Base-by-base conservation (phyloP, 1,284 basidiomycete genomes). In the Pholiota adiposa region DNA sequence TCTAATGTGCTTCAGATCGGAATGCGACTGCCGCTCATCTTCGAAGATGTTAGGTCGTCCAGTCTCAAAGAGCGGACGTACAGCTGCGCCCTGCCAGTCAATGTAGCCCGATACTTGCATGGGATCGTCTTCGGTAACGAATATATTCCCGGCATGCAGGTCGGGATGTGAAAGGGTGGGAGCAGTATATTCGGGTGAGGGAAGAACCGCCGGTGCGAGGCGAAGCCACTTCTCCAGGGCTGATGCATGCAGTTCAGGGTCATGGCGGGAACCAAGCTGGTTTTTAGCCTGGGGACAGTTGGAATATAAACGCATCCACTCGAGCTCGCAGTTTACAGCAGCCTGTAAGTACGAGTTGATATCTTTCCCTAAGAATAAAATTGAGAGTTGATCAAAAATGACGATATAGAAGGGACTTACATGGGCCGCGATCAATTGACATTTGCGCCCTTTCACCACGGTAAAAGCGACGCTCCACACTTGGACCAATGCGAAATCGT, bases 401-500 rank as follows among this genome's bases (percentile, higher is more conserved):
- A 12, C 9, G 21, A 25, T 6, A 21, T 6, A 34, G 27, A 3
- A 18, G 2, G 4, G 16, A 31, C 54, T 7, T 46, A 61, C 60
- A 61, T 19, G 60, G 60, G 7, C 60, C 60, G 36, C 56, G 48
- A 38, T 61, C 55, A 14, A 57, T 58, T 18, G 31, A 9, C 40
- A 61, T 31, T 31, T 50, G 19, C 11, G 51, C 55, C 33, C 60
- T 38, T 31, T 43, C 60, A 18, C 38, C 56, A 2, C 51, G 44
- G 36, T 56, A 61, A 34, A 61, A 61, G 11, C 48, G 46, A 14
- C 56, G 51, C 3, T 61, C 56, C 4, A 50, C 51, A 23, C 44
- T 58, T 14, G 60, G 60, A 11, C 60, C 60, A 55, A 61, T 58
- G 7, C 60, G 40, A 31, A 61, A 58, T 41, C 51, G 36, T 12